Evolutionary conservation across 768 basidiomycete genomes (phyloP).

Genomic region (Boletus tomentosulus): DNA sequence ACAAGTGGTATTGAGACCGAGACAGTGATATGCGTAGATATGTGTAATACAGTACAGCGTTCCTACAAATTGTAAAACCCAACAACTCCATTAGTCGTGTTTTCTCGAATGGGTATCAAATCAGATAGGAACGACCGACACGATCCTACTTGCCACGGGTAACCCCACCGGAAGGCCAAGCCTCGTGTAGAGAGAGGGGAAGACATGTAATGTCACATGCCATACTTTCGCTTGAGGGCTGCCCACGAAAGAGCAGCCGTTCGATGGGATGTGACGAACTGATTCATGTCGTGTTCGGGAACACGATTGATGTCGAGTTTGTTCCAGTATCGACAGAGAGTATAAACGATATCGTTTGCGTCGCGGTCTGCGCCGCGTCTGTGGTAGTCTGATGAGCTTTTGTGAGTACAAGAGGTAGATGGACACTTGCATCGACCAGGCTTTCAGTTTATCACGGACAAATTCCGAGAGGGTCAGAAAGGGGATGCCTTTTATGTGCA

Average conservation of each 20-base stretch:
- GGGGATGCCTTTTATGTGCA: constrained; percentile 65
- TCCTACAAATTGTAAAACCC: constrained; percentile 16
- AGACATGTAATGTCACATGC: constrained; percentile 37
- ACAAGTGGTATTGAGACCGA: constrained; percentile 3
- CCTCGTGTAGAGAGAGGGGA: constrained; percentile 2
- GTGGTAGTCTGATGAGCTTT: constrained; percentile 18
- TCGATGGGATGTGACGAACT: constrained; percentile 58
- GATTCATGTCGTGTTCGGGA: constrained; percentile 80
- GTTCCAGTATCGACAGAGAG: constrained; percentile 74
- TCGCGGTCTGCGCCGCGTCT: constrained; percentile 71
- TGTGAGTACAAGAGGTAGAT: neutral
- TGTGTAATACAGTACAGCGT: constrained; percentile 20
- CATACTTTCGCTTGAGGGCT: constrained; percentile 71
- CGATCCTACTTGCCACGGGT: neutral
- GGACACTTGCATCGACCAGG: constrained; percentile 68
- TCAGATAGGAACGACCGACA: constrained; percentile 26
- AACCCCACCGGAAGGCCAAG: neutral
- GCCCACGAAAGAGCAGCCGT: constrained; percentile 70
- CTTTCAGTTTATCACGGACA: constrained; percentile 77
- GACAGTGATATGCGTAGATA: constrained; percentile 9
- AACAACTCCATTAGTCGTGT: constrained; percentile 15
- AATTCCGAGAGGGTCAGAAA: constrained; percentile 86
- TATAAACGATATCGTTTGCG: constrained; percentile 72
- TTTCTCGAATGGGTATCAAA: constrained; percentile 21
- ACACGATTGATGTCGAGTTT: constrained; percentile 82